Evolutionary conservation across 2,329 filamentous ascomycete genomes (phyloP).

Genomic region (Cercospora canescens): DNA sequence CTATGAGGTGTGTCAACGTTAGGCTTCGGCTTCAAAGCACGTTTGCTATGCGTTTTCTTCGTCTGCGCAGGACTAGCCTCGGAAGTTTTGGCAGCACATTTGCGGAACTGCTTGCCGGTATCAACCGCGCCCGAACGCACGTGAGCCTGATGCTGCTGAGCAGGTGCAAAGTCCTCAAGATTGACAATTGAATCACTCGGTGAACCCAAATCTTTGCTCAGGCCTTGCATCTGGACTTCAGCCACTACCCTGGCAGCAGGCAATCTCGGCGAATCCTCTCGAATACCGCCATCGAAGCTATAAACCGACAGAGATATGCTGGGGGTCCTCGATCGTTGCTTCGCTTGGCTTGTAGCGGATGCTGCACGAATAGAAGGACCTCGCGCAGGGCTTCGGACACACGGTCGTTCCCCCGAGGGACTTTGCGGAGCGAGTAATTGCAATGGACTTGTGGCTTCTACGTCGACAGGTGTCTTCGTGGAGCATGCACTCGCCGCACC

Average conservation of each 20-base stretch:
- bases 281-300: constrained; percentile 5
- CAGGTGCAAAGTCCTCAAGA: neutral
- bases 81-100: neutral
- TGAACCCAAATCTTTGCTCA: neutral
- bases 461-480: neutral
- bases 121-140: neutral
- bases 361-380: neutral
- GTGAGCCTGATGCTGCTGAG: neutral
- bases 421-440: neutral
- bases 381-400: neutral
- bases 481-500: neutral
- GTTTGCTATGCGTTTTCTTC: neutral
- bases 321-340: constrained; percentile 11
- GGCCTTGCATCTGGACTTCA: neutral
- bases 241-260: neutral
- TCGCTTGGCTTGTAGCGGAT: neutral
- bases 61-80: neutral
- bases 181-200: too few relatives aligned
- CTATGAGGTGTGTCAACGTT: constrained; percentile 11
- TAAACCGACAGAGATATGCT: constrained; percentile 24
- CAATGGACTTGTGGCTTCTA: neutral
- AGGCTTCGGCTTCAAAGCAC: neutral
- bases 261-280: neutral
- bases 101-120: neutral
- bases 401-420: neutral